phyloP scores from a whole-genome alignment of 257 asterid genomes.

The Solanum habrochaites region DNA sequence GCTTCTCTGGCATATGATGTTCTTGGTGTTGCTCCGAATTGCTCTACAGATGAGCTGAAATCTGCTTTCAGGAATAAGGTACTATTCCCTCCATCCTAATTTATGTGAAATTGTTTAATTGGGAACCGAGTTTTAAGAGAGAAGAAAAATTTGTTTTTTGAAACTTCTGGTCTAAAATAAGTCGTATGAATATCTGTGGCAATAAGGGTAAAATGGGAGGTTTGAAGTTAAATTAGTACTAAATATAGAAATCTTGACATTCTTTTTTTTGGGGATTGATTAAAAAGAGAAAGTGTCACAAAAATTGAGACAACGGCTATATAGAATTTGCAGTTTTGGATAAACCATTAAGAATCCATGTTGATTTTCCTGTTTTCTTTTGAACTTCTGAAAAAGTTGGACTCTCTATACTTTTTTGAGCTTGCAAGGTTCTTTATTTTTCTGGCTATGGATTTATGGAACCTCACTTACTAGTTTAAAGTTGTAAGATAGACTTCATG shows the following conservation, averaged over 20 bases:
- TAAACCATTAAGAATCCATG: neutral
- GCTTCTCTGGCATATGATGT: conserved; percentile 46
- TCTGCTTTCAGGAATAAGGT: conserved; percentile 86
- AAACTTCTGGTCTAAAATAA: neutral
- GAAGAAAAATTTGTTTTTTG: neutral
- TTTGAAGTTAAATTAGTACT: neutral
- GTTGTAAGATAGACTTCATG: neutral
- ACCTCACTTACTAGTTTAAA: neutral
- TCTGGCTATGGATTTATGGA: neutral
- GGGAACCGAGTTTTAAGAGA: neutral
- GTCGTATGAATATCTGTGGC: neutral
- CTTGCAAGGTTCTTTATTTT: neutral
- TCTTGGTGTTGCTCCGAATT: conserved; percentile 57
- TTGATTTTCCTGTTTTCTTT: neutral
- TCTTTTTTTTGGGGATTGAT: neutral
- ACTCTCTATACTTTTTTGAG: neutral
- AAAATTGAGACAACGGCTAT: neutral
- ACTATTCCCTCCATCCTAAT: neutral
- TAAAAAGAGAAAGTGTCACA: neutral
- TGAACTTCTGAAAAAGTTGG: neutral
- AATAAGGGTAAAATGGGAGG: neutral
- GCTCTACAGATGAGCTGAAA: conserved; percentile 55
- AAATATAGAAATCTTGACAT: neutral
- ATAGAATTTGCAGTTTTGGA: neutral
- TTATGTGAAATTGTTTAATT: neutral